Evolutionary conservation across 1,284 basidiomycete genomes (phyloP).

Genomic region (Cryptococcus sp.): DNA sequence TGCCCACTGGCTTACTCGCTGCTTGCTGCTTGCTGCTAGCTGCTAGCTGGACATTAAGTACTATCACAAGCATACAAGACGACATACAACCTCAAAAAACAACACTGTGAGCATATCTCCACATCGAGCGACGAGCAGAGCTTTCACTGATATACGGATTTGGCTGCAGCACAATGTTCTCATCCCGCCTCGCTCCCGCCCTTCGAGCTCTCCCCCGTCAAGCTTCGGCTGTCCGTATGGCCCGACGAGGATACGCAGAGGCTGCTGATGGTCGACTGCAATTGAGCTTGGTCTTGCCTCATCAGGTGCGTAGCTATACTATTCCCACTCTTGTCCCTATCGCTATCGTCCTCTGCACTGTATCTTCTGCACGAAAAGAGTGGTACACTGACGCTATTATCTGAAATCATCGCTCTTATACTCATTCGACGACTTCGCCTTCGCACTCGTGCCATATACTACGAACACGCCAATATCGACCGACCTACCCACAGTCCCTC

Average conservation of each 20-base stretch:
- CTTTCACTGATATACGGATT: not conserved
- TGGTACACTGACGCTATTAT: too few relatives aligned
- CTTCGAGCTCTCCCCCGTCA: slow-evolving; percentile 48
- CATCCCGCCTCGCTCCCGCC: slow-evolving; percentile 45
- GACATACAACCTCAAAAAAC: too few relatives aligned
- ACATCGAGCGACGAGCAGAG: not conserved
- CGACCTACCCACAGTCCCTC: slow-evolving; percentile 64
- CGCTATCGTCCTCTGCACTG: too few relatives aligned
- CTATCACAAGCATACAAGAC: too few relatives aligned
- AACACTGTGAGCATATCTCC: too few relatives aligned
- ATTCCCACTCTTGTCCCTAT: too few relatives aligned
- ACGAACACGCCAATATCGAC: not conserved
- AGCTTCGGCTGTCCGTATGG: slow-evolving; percentile 45
- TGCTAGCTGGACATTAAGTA: too few relatives aligned
- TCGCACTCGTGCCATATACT: not conserved
- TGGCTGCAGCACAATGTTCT: slow-evolving; percentile 34
- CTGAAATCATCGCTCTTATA: too few relatives aligned
- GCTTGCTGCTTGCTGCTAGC: too few relatives aligned
- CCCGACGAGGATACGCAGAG: slow-evolving; percentile 84
- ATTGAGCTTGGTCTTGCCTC: slow-evolving; percentile 87
- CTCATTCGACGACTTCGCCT: not conserved
- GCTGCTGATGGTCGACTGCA: slow-evolving; percentile 66
- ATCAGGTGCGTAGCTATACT: slow-evolving; percentile 67
- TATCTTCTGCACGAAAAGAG: too few relatives aligned
- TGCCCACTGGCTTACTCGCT: too few relatives aligned